These are phyloP conservation scores for Raffaelea deltoideospora DNA, from an alignment of 2,329 filamentous ascomycete genomes.

Conservation along the genomic window DNA sequence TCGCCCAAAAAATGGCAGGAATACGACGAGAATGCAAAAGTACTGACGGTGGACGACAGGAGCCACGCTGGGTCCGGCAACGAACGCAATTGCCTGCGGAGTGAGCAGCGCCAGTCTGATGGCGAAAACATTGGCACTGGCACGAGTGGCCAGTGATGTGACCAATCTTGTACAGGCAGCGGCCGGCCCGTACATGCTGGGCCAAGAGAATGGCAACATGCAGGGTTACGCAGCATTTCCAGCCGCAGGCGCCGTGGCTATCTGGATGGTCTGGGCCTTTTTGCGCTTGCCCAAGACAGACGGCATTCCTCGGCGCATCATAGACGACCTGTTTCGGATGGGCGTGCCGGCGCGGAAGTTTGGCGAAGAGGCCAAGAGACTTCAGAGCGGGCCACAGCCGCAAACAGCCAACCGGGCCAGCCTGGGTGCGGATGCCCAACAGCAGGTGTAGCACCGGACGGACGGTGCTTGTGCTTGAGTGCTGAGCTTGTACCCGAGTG, in stretches of 20 bases:
- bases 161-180: constrained; percentile 9
- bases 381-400: too few relatives aligned
- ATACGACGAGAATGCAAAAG: too few relatives aligned
- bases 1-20: too few relatives aligned
- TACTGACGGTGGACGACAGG: too few relatives aligned
- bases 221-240: constrained; percentile 9
- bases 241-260: constrained; percentile 1
- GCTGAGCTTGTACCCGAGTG: too few relatives aligned
- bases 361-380: constrained; percentile 2
- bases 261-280: constrained; percentile 8
- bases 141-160: constrained; percentile 9
- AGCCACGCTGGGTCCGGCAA: constrained; percentile 6
- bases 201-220: constrained; percentile 7
- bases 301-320: constrained; percentile 8
- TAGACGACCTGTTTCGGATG: constrained; percentile 9
- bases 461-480: too few relatives aligned
- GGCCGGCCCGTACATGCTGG: constrained; percentile 11
- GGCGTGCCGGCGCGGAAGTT: constrained; percentile 4
- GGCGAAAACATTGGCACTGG: constrained; percentile 9
- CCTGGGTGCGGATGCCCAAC: too few relatives aligned
- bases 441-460: too few relatives aligned
- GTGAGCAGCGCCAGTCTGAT: constrained; percentile 8
- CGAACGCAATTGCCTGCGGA: constrained; percentile 10
- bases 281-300: constrained; percentile 9
- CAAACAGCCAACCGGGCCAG: too few relatives aligned